Percentiles rank a stretch among this genome's conserved stretches.
Evolutionary conservation across 495 filamentous ascomycete species (phyloP).

Genomic region (Penicillium crystallinum): DNA sequence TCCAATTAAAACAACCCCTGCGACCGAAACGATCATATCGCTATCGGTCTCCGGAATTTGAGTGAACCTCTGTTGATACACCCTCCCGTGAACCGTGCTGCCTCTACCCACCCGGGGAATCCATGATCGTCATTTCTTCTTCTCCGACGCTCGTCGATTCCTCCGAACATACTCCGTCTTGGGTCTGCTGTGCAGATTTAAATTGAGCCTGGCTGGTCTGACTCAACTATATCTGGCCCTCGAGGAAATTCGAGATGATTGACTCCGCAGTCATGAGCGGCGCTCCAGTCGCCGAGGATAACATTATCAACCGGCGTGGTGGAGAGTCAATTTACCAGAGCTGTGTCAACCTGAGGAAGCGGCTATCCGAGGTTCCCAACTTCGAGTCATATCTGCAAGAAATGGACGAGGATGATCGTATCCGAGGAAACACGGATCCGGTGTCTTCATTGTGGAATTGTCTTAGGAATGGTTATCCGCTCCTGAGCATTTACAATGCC

Average conservation of each 20-base stretch:
- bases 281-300: constrained; percentile 67
- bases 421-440: constrained; percentile 64
- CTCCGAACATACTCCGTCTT: constrained; percentile 12
- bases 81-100: constrained; percentile 66
- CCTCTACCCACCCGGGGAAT: constrained; percentile 61
- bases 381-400: constrained; percentile 68
- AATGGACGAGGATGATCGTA: constrained; percentile 56
- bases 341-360: constrained; percentile 74
- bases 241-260: constrained; percentile 32
- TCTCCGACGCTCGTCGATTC: constrained; percentile 28
- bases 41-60: background rate
- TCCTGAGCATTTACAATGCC: constrained; percentile 85
- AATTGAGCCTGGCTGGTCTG: constrained; percentile 28
- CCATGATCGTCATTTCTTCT: constrained; percentile 31
- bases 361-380: constrained; percentile 74
- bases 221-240: constrained; percentile 16
- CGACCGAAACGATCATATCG: background rate
- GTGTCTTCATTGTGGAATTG: constrained; percentile 89
- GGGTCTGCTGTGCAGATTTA: constrained; percentile 41
- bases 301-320: constrained; percentile 92
- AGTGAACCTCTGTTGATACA: background rate
- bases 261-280: constrained; percentile 37
- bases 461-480: constrained; percentile 74
- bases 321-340: constrained; percentile 95
- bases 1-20: background rate